Evolutionary conservation across 2,329 filamentous ascomycete species (phyloP), one percentile per base, ranked within the genome.

Genomic region (Phyllosticta citribraziliensis): DNA sequence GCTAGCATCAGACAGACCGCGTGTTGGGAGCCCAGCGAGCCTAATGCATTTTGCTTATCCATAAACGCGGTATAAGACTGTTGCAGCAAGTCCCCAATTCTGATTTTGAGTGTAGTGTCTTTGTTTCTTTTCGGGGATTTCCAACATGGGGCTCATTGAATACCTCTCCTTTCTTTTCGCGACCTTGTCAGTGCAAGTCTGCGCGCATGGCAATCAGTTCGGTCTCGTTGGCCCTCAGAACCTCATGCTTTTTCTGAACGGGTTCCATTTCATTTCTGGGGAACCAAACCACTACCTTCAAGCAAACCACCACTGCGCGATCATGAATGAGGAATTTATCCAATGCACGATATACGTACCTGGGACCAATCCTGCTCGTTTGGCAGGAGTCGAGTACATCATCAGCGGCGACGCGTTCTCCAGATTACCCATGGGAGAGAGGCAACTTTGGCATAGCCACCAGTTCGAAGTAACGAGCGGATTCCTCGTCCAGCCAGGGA

Each of bases 211-310:
- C 52, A 54, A 55, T 14, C 52, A 55, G 1, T 40, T 55, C 27
- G 58, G 52, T 8, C 52, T 56, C 6, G 40, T 58, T 19, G 60
- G 60, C 10, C 56, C 60, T n/a, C 20, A 53, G n/a, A 62, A 58
- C 56, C 51, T 58, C 24, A 53, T 53, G 56, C 56, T 58, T 24
- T 52, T 62, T 40, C 60, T 62, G 19, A 62, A 62, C 40, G 57
- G 61, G 17, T 62, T 62, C 57, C 61, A 62, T 33, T 62, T 62
- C 61, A 62, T 62, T 57, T 50, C n/a, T 30, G 61, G 61, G 9
- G 25, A 55, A 2, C 56, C 61, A 6, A 24, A 40, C 20, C 52
- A 59, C 19, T 59, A 56, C 52, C 30, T 62, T n/a, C 57, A 59
- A 35, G 61, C 61, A 19, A 62, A 62, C 61, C 61, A 62, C 61